These are phyloP conservation scores for Sparassis latifolia DNA, from an alignment of 1,284 basidiomycete genomes.

Conservation along the genomic window DNA sequence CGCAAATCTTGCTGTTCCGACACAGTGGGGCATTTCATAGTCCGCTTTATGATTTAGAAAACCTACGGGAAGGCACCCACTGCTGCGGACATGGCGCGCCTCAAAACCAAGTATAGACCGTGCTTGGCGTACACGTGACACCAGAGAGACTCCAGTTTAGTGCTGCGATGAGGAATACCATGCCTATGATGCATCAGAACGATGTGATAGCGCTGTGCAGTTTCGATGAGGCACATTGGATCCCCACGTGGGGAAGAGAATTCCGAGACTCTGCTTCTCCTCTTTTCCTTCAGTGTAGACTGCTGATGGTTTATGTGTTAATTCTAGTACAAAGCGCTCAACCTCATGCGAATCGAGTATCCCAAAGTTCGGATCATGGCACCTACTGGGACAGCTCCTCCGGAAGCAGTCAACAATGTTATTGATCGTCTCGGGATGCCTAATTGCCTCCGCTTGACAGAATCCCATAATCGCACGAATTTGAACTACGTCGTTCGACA, in stretches of 20 bases:
- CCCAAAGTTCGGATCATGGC: conserved; percentile 90
- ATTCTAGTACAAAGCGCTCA: conserved; percentile 61
- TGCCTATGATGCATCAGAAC: conserved; percentile 51
- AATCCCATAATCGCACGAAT: conserved; percentile 93
- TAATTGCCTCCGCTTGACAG: conserved; percentile 56
- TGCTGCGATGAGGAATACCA: conserved; percentile 45
- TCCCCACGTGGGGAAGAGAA: conserved; percentile 81
- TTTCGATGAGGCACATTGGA: conserved; percentile 95
- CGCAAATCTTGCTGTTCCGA: too few species aligned
- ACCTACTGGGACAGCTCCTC: conserved; percentile 89
- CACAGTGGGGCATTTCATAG: too few species aligned
- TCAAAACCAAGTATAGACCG: conserved; percentile 36
- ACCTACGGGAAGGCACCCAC: too few species aligned
- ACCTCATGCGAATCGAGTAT: conserved; percentile 65
- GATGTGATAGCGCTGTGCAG: conserved; percentile 82
- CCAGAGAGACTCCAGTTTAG: conserved; percentile 79
- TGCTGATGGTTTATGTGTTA: too few species aligned
- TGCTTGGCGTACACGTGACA: conserved; percentile 80
- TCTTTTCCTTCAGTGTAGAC: too few species aligned
- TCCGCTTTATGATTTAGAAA: too few species aligned
- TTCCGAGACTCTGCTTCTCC: conserved; percentile 66
- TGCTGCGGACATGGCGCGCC: conserved; percentile 20
- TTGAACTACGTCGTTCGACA: conserved; percentile 75
- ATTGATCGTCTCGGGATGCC: conserved; percentile 62
- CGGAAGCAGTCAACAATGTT: conserved; percentile 75